Evolutionary conservation across 345 rosid species (phyloP).

Genomic region (Physaria fendleri): DNA sequence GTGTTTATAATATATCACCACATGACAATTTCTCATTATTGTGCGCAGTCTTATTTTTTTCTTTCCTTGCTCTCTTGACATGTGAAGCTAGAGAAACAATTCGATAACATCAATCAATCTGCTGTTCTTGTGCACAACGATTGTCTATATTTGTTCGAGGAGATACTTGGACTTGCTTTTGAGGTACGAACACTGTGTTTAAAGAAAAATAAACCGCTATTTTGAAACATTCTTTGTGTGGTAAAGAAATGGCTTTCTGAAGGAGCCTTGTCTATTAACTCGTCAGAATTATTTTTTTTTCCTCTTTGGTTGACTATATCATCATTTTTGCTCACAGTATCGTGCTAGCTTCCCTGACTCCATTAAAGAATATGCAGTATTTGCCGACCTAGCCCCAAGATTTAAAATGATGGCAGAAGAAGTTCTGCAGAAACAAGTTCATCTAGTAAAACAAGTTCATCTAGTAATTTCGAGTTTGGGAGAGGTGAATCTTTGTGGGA

Average conservation of each 20-base stretch:
- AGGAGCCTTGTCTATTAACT: neutral
- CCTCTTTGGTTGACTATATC: conserved; percentile 1
- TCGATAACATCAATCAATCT: conserved; percentile 79
- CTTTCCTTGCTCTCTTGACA: conserved; percentile 29
- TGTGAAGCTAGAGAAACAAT: conserved; percentile 94
- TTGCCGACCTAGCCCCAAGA: conserved; percentile 88
- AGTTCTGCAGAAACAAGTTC: conserved; percentile 72
- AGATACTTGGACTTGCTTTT: conserved; percentile 85
- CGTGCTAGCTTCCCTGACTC: conserved; percentile 69
- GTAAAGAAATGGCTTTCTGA: neutral
- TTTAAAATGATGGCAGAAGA: conserved; percentile 80
- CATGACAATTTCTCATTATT: neutral
- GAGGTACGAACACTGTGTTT: conserved; percentile 49
- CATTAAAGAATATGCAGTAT: conserved; percentile 75
- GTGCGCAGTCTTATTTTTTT: conserved; percentile 6
- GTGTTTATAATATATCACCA: neutral
- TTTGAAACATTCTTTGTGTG: neutral
- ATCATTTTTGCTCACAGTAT: conserved; percentile 47
- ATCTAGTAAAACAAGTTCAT: conserved; percentile 69
- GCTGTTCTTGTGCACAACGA: conserved; percentile 93
- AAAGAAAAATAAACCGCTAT: neutral
- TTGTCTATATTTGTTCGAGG: conserved; percentile 79
- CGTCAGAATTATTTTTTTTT: neutral
- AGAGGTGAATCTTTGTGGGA: conserved; percentile 46
- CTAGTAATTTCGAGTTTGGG: conserved; percentile 59